These are phyloP conservation scores for Phaffia tasmanica DNA, from an alignment of 768 basidiomycete species.

Conservation along the genomic window DNA sequence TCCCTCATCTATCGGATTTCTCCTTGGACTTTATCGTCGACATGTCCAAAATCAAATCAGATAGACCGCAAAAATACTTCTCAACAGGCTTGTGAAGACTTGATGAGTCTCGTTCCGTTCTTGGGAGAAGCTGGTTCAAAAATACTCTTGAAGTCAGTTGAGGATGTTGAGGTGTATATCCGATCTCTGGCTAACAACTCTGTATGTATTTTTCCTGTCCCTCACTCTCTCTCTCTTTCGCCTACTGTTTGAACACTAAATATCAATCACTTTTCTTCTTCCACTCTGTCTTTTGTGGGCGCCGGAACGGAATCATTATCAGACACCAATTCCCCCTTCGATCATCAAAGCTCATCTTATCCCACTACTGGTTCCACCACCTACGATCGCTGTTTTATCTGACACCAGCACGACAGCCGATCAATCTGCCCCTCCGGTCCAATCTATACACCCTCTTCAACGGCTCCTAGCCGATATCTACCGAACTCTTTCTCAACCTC, in stretches of 20 bases:
- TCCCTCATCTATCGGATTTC: constrained; percentile 17
- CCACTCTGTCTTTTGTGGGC: not conserved
- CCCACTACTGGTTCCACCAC: constrained; percentile 12
- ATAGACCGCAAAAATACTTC: not conserved
- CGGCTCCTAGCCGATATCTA: constrained; percentile 15
- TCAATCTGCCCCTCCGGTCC: not conserved
- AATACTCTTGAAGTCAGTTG: constrained; percentile 1
- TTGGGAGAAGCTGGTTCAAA: constrained; percentile 16
- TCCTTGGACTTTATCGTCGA: not conserved
- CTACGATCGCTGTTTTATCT: not conserved
- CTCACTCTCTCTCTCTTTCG: not conserved
- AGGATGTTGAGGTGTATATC: constrained; percentile 6
- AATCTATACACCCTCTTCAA: not conserved
- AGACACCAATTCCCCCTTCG: not conserved
- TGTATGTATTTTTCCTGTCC: not conserved
- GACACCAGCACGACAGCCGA: not conserved
- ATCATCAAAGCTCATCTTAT: constrained; percentile 1
- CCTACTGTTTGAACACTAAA: not conserved
- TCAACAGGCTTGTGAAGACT: constrained; percentile 2
- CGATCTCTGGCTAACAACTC: not conserved
- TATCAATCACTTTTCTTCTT: not conserved
- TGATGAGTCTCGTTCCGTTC: constrained; percentile 24
- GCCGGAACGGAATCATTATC: not conserved
- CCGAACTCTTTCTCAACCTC: not conserved
- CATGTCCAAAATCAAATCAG: not conserved